Conservation (phyloP, 2,329 filamentous ascomycete genomes). For the Penicillium thymicola region DNA sequence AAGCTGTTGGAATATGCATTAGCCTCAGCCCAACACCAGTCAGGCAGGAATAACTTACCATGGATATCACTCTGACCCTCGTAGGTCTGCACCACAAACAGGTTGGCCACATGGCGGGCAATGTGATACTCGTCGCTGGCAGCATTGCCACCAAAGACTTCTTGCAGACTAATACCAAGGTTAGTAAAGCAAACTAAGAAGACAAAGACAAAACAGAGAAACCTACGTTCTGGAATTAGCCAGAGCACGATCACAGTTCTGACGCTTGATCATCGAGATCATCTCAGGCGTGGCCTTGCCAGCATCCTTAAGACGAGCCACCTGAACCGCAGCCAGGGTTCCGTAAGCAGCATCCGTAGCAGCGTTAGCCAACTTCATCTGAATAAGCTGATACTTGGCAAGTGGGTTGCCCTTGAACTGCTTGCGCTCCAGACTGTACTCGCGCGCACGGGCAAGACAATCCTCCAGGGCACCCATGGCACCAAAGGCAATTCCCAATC, state of each 20-base stretch:
- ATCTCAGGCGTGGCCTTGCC: constrained; percentile 88
- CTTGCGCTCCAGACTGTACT: constrained; percentile 86
- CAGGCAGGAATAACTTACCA: constrained; percentile 58
- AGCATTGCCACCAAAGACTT: constrained; percentile 97
- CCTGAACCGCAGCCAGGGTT: constrained; percentile 83
- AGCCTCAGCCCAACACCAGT: constrained; percentile 35
- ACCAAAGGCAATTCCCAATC: constrained; percentile 90
- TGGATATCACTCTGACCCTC: constrained; percentile 99
- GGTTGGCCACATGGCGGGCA: constrained; percentile 88
- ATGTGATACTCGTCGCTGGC: constrained; percentile 96
- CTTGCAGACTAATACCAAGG: constrained; percentile 62
- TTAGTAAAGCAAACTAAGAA: constrained; percentile 11
- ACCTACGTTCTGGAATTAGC: constrained; percentile 66
- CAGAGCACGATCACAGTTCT: constrained; percentile 92
- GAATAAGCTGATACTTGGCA: constrained; percentile 92
- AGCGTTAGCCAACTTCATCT: constrained; percentile 96
- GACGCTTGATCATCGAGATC: constrained; percentile 94
- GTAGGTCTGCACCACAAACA: constrained; percentile 97
- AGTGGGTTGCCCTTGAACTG: constrained; percentile 96
- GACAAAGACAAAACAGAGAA: neutral
- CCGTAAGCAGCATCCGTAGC: constrained; percentile 87
- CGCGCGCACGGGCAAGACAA: constrained; percentile 73
- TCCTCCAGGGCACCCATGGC: constrained; percentile 94
- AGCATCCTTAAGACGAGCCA: constrained; percentile 87
- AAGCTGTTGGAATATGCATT: constrained; percentile 52